These are phyloP conservation scores for Suillus bovinus DNA, from an alignment of 768 basidiomycete genomes.

Conservation along the genomic window DNA sequence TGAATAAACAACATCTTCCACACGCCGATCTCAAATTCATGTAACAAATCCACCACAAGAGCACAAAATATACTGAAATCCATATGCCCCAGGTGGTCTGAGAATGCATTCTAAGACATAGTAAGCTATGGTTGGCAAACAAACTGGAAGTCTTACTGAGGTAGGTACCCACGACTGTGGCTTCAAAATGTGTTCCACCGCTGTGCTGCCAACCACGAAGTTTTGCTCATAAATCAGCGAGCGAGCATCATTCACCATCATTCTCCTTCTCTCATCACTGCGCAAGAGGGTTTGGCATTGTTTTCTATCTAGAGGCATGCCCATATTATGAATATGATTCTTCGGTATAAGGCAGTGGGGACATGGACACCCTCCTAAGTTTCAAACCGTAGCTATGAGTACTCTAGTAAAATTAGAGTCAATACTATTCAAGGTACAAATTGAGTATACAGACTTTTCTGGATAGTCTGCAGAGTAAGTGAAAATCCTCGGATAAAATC, in stretches of 20 bases:
- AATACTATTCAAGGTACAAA: background rate
- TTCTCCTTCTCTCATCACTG: conserved; percentile 2
- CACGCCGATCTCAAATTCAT: conserved; percentile 39
- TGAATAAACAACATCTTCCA: conserved; percentile 39
- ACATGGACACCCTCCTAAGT: conserved; percentile 29
- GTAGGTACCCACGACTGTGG: background rate
- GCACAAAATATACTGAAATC: conserved; percentile 27
- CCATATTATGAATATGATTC: conserved; percentile 11
- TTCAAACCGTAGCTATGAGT: conserved; percentile 22
- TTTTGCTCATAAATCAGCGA: background rate
- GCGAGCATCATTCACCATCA: too few relatives aligned
- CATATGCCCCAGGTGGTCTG: conserved; percentile 16
- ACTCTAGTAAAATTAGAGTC: conserved; percentile 13
- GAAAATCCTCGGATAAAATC: conserved; percentile 25
- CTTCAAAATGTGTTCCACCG: background rate
- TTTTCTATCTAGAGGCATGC: conserved; percentile 11
- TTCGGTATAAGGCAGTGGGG: conserved; percentile 24
- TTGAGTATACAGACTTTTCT: conserved; percentile 27
- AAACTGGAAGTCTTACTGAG: background rate
- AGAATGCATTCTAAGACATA: conserved; percentile 36
- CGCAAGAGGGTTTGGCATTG: background rate
- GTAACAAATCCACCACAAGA: conserved; percentile 37
- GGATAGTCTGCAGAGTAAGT: conserved; percentile 29
- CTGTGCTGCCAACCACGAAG: background rate
- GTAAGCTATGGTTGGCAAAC: too few relatives aligned